phyloP scores from a whole-genome alignment of 1,284 basidiomycete genomes.

The Boletellus deceptivus region DNA sequence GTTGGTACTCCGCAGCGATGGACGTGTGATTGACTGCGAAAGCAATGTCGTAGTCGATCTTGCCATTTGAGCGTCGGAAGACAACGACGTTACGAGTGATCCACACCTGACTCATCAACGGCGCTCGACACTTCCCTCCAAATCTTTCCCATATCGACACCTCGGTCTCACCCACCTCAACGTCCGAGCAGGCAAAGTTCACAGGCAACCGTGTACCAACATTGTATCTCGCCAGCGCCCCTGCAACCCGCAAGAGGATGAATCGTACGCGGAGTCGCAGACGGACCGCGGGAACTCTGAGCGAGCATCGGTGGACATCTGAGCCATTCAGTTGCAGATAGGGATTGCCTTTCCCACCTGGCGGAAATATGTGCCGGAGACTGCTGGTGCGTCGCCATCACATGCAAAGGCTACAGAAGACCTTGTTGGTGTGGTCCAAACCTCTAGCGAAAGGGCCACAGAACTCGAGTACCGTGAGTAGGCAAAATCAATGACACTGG shows the following conservation, averaged over 20 bases:
- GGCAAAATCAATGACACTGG: conserved; percentile 29
- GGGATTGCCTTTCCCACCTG: conserved; percentile 22
- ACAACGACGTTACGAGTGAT: too few relatives aligned
- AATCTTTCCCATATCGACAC: conserved; percentile 18
- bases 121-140: conserved; percentile 11
- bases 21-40: too few relatives aligned
- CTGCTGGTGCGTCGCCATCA: conserved; percentile 4
- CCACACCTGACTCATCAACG: too few relatives aligned
- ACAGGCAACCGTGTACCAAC: not conserved
- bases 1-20: too few relatives aligned
- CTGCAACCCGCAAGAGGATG: too few relatives aligned
- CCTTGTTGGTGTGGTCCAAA: conserved; percentile 18
- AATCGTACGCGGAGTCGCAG: conserved; percentile 17
- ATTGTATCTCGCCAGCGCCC: not conserved
- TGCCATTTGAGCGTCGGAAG: too few relatives aligned
- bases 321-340: conserved; percentile 12
- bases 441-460: conserved; percentile 6
- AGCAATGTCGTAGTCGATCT: too few relatives aligned
- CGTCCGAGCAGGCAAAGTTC: conserved; percentile 16
- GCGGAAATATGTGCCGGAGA: conserved; percentile 17
- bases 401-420: conserved; percentile 5
- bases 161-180: conserved; percentile 17
- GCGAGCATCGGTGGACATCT: conserved; percentile 9
- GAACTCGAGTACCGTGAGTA: conserved; percentile 23
- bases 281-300: conserved; percentile 25